Evolutionary conservation across 2,329 filamentous ascomycete genomes (phyloP).

Genomic region (Mycocentrospora acerina): DNA sequence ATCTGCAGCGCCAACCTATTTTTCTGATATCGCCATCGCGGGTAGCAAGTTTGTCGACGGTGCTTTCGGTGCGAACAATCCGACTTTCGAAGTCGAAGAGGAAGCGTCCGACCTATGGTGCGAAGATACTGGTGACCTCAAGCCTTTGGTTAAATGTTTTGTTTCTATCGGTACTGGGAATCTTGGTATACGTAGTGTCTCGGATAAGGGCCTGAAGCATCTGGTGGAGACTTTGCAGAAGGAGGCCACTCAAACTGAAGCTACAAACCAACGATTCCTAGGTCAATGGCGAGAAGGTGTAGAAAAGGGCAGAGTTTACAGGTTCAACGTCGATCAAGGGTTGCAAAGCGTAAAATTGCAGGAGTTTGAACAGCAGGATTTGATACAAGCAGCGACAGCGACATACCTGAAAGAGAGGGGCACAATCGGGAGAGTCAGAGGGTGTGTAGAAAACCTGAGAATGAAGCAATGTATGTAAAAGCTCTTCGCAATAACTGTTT

Average conservation of each 20-base stretch:
- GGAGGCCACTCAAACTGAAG: slow-evolving; percentile 12
- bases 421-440: not conserved
- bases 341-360: slow-evolving; percentile 8
- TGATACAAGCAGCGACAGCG: slow-evolving; percentile 10
- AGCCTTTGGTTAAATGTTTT: slow-evolving; percentile 12
- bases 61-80: slow-evolving; percentile 45
- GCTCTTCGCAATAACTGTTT: no score
- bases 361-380: slow-evolving; percentile 10
- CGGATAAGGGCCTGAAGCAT: slow-evolving; percentile 7
- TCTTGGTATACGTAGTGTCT: slow-evolving; percentile 3
- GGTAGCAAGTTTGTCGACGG: slow-evolving; percentile 46
- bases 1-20: slow-evolving; percentile 20
- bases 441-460: slow-evolving; percentile 10
- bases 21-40: slow-evolving; percentile 42
- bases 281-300: slow-evolving; percentile 1
- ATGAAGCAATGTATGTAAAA: slow-evolving; percentile 16
- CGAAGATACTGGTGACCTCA: slow-evolving; percentile 1
- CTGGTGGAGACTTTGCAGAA: slow-evolving; percentile 4
- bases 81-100: slow-evolving; percentile 42
- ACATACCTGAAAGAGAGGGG: slow-evolving; percentile 5
- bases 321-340: slow-evolving; percentile 18
- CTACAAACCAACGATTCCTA: slow-evolving; percentile 5
- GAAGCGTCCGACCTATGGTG: slow-evolving; percentile 25
- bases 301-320: slow-evolving; percentile 6
- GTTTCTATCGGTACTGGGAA: slow-evolving; percentile 12